Base-by-base conservation (phyloP, 179 eudicot genomes). In the Pouteria campechiana region DNA sequence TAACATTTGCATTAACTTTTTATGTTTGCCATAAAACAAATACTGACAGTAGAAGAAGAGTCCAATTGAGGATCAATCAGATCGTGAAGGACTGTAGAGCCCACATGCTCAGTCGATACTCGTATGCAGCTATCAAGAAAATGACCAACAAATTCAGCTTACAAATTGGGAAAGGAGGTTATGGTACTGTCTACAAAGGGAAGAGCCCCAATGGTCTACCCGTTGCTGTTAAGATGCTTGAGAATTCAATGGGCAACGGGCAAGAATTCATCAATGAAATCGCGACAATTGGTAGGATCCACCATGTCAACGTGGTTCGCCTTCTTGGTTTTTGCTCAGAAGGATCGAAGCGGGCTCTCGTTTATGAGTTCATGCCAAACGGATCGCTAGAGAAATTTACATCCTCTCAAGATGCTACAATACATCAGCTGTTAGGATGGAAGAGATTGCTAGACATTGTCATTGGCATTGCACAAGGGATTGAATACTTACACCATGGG, bases 231-330 rank as follows among this genome's bases (percentile, higher is more conserved):
- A 55, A 55, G 24, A 17, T 44, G 6, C 24, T 55, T 2, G 17
- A 45, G 7, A 22, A 13, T 29, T 15, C n/a, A 17, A 44, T 32
- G 30, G 52, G 24, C 21, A 24, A 7, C 4, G 60, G 60, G 14
- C 52, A 55, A 36, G 60, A 55, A 8, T 45, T 55, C 28, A 36
- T 36, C 1, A 45, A 44, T 3, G 60, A 55, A 45, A 38, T 45
- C 15, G 52, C 43, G 6, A 16, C 41, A 2, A 55, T 55, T 27
- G 27, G 52, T 14, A 36, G 45, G 30, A 45, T 52, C 8, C 35
- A 34, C 15, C 60, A 55, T 45, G 37, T 36, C 2, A 45, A 55
- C 30, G 16, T 55, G 12, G 60, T 55, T 3, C 27, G 29, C 15
- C 54, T 55, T 15, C 19, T 46, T 1, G 61, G 61, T 0, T 55